Base-by-base conservation (phyloP, 176 grass and related monocot species). In the Thalia dealbata region DNA sequence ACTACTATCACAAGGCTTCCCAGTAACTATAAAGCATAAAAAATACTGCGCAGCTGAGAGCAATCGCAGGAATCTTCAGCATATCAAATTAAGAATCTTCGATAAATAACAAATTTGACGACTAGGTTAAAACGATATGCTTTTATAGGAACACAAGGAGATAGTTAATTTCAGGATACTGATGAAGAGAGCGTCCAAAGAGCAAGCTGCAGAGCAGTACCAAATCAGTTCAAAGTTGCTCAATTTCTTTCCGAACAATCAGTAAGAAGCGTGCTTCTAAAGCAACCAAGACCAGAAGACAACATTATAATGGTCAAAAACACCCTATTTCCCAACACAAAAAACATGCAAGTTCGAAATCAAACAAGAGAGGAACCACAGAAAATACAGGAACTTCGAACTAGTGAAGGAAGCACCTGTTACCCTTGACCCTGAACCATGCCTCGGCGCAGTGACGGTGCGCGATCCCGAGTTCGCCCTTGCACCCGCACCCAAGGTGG, bases 371-470 rank as follows among this genome's bases (percentile, higher is more conserved):
- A 23, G 9, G 1, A 58, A 58, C 32, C 32, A 38, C 32, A 26
- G 23, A 24, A 61, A n/a, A 2, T 58, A 58, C 54, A 58, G 16
- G 6, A 63, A 28, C 16, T 19, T 30, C 61, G 14, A 14, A 30
- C 26, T 30, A 8, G 62, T 26, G 50, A 78, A 42, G 15, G 24
- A 38, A 18, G 48, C 79, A 93, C 86, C 84, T 93, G 14, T 87
- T 70, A 35, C 86, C 86, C 70, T 89, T 89, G 61, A 89, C 73
- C 84, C 74, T 84, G 72, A 93, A 93, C 90, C 90, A 93, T 43
- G 84, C 79, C 78, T 87, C 86, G 67, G 84, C 90, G 82, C 90
- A 93, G 48, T 89, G 90, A 7, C 76, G 78, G 77, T 89, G 91
- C 72, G 81, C 79, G 76, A 68, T 54, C 46, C 69, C 87, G 6